Evolutionary conservation across 768 basidiomycete species (phyloP), one percentile per base, ranked within the genome.

Genomic region (Cyathus striatus): DNA sequence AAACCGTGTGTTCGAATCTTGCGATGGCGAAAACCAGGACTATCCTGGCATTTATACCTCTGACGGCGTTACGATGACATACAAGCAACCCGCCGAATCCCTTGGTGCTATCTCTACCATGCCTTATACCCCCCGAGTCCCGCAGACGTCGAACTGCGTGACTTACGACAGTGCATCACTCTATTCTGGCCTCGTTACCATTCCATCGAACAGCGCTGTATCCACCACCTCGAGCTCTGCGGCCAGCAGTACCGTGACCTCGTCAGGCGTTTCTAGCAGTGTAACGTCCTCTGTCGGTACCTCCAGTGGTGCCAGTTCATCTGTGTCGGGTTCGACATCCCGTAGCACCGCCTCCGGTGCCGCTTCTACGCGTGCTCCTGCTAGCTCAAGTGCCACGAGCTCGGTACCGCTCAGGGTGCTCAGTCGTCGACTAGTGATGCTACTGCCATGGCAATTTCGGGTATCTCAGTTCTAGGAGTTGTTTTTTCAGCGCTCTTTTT

Each of bases 21-120:
- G 86, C 62, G 56, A 73, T 3, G 77, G 78, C 16, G 82, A 83
- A 13, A 62, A 76, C 57, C 79, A 81, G 67, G 66, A 70, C 17
- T 66, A 67, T 39, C 77, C 77, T 4, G 85, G 84, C 22, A 40
- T 66, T 30, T 70, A 68, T 51, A 67, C 63, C n/a, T 34, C 41
- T 13, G 52, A 58, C 43, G 77, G 80, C 21, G 50, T 39, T 3
- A 62, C 62, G 6, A 33, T 49, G 54, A 73, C 71, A 6, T 73
- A 69, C 54, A 55, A 54, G 5, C 69, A 73, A 50, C 70, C 70
- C 14, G 61, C 64, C 3, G 68, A 68, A 44, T 49, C 53, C 5
- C 57, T 64, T 5, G 70, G 69, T 16, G 43, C 54, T 5, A 70
- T 73, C 46, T 42, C 47, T 23, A 55, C 56, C 20, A 54, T 71